Evolutionary conservation across 2,329 filamentous ascomycete genomes (phyloP).

Genomic region (Fusarium transvaalense): DNA sequence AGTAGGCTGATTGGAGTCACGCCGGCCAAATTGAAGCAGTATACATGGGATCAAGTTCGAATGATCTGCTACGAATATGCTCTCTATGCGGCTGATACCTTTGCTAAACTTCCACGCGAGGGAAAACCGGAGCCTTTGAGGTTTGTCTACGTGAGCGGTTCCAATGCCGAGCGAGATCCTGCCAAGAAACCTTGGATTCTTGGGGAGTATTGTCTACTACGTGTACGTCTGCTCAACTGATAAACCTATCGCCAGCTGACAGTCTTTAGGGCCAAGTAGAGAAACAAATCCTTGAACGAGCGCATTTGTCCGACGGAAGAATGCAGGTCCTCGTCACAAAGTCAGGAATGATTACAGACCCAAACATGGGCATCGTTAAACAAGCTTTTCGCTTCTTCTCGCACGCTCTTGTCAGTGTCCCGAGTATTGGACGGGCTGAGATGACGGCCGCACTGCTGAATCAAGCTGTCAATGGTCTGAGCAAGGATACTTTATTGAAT

Average conservation of each 20-base stretch:
- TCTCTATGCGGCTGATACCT: conserved; percentile 51
- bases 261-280: conserved; percentile 60
- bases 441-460: conserved; percentile 60
- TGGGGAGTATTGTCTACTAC: conserved; percentile 59
- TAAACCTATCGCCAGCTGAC: no score
- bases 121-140: conserved; percentile 54
- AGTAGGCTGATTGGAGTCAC: conserved; percentile 56
- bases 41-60: conserved; percentile 53
- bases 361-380: conserved; percentile 14
- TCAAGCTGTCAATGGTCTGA: conserved; percentile 59
- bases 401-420: conserved; percentile 46
- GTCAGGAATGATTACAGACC: conserved; percentile 56
- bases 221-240: no score
- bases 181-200: conserved; percentile 56
- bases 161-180: conserved; percentile 58
- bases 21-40: conserved; percentile 50
- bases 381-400: conserved; percentile 21
- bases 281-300: conserved; percentile 57
- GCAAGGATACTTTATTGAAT: conserved; percentile 60
- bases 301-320: conserved; percentile 53
- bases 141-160: conserved; percentile 65
- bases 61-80: conserved; percentile 57
- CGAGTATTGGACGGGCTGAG: conserved; percentile 53
- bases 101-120: conserved; percentile 48
- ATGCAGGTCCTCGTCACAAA: conserved; percentile 58